phyloP scores from a whole-genome alignment of 495 filamentous ascomycete species.

The Neurospora discreta region DNA sequence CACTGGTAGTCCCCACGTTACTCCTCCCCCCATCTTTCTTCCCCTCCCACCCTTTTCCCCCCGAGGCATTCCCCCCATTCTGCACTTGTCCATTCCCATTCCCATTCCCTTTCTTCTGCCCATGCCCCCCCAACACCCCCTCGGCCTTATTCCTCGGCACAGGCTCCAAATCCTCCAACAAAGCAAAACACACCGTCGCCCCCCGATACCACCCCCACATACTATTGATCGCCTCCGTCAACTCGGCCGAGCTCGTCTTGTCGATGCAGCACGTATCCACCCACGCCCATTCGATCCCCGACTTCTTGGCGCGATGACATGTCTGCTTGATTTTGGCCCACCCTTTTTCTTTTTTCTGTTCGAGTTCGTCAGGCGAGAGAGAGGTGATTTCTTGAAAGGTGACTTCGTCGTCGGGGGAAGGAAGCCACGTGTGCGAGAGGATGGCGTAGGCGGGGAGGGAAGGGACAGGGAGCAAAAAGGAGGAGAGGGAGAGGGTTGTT shows the following conservation, averaged over 20 bases:
- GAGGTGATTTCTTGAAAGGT: constrained; percentile 19
- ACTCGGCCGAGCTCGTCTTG: constrained; percentile 30
- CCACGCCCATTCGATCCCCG: constrained; percentile 28
- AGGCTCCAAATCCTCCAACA: constrained; percentile 14
- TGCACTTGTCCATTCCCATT: background rate
- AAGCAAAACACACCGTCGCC: constrained; percentile 25
- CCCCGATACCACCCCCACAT: constrained; percentile 34
- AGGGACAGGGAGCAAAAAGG: constrained; percentile 19
- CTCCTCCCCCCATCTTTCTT: background rate
- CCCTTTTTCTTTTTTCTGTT: background rate
- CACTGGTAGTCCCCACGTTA: background rate
- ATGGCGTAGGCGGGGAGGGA: constrained; percentile 25
- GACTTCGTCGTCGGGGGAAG: constrained; percentile 18
- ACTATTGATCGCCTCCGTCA: constrained; percentile 36
- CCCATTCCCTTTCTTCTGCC: background rate
- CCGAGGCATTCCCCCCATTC: background rate
- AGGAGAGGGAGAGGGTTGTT: constrained; percentile 23
- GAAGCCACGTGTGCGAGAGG: constrained; percentile 26
- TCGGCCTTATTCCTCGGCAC: too few species aligned
- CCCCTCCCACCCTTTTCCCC: background rate
- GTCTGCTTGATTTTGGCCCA: constrained; percentile 19
- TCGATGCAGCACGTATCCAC: constrained; percentile 39
- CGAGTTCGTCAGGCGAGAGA: background rate
- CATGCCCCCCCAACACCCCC: background rate
- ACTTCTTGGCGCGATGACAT: constrained; percentile 17